Percentiles rank a stretch among this genome's conserved stretches.
These are phyloP conservation scores for Neoconidiobolus thromboides DNA, from an alignment of 371 early-diverging fungal species.

Conservation along the genomic window DNA sequence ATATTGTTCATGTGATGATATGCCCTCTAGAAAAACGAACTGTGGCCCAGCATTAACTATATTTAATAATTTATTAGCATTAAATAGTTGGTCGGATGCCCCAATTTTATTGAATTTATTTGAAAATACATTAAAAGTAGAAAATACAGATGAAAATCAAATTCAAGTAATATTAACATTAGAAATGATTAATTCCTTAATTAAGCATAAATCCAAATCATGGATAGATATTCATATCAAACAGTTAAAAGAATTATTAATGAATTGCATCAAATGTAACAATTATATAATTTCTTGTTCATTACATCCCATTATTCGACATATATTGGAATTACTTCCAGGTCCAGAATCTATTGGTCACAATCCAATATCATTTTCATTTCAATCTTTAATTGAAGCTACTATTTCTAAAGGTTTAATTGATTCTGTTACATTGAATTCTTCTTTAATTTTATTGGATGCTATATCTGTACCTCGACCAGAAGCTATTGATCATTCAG, in stretches of 20 bases:
- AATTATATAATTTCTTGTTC: constrained; percentile 34
- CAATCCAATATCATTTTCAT: neutral
- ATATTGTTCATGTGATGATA: constrained; percentile 34
- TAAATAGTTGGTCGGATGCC: constrained; percentile 23
- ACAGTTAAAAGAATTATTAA: constrained; percentile 41
- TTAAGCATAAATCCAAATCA: constrained; percentile 30
- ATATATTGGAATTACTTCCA: constrained; percentile 21
- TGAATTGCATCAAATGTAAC: constrained; percentile 43
- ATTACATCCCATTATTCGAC: constrained; percentile 42
- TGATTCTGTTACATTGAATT: constrained; percentile 35
- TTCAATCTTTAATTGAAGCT: constrained; percentile 21
- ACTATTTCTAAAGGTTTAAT: constrained; percentile 13
- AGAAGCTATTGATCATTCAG: constrained; percentile 44
- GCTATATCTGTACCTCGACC: constrained; percentile 43
- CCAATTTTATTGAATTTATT: constrained; percentile 16
- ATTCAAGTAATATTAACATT: constrained; percentile 35
- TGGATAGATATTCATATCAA: constrained; percentile 49
- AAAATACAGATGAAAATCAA: constrained; percentile 17
- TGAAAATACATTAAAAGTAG: constrained; percentile 14
- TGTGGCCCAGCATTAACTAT: too few species aligned
- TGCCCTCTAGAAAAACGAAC: too few species aligned
- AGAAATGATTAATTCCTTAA: constrained; percentile 42
- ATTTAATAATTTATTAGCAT: neutral
- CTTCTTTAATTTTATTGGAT: constrained; percentile 48
- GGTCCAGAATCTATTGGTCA: neutral